Base-by-base conservation (phyloP, 495 filamentous ascomycete species). In the Aspergillus sclerotioniger region DNA sequence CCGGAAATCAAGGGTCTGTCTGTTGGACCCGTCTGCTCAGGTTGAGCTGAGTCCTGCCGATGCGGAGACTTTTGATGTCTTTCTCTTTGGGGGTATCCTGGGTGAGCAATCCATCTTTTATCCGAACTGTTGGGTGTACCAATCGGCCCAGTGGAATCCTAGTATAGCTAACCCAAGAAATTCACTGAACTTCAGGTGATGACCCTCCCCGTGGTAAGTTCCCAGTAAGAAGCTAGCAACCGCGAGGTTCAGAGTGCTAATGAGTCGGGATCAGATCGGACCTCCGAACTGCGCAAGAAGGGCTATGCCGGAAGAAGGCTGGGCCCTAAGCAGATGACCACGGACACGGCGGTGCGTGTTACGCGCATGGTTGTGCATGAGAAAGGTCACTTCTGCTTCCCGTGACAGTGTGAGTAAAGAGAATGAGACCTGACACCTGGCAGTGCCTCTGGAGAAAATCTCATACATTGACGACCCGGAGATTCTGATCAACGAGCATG, bases 311-410 rank as follows among this genome's bases (percentile, higher is more conserved):
- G 93, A 45, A 87, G 94, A 54, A 83, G 92, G 58, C 79, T 98
- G 45, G 95, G 95, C 0, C 91, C 92, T 15, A 84, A 92, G 63
- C 94, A 98, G 73, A 98, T 98, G 94, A 98, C 94, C 8, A 98
- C 94, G 0, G 94, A 98, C 72, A 98, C 94, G 16, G 94, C 94
- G 0, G 94, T 96, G 33, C 80, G 94, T 57, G 94, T 97, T 9
- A 96, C 94, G 37, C 84, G 95, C 56, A 84, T 95, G 68, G 88
- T 98, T 15, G 82, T 92, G 9, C 87, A 96, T 60, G 84, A 90
- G 47, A 87, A 89, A 76, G 80, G 92, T 96, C 56, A 15, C 51
- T 19, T 43, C 10, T 7, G 29, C 9, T 39, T 8, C 20, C 29
- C 45, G 15, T 45, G 33, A 37, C n/a, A 25, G 25, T 41, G 8